phyloP scores from a whole-genome alignment of 768 basidiomycete genomes.

The Suillus americanus region DNA sequence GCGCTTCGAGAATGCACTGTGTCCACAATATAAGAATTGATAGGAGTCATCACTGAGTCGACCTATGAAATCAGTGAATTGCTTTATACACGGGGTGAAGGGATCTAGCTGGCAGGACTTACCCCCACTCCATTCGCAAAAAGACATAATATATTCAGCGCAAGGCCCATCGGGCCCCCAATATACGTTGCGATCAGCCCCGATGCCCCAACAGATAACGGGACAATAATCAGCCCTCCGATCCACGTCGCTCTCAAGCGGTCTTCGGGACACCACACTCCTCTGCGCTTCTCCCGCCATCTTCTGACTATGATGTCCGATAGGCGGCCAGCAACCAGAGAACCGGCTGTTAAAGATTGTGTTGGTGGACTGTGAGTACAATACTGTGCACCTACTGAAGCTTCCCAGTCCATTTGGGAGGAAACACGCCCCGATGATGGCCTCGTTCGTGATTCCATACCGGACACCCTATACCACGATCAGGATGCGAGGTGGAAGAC shows the following conservation, averaged over 20 bases:
- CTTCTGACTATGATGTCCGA: constrained; percentile 50
- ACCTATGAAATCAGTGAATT: constrained; percentile 32
- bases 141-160: constrained; percentile 46
- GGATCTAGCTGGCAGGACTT: constrained; percentile 12
- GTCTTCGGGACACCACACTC: constrained; percentile 63
- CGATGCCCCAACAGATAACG: constrained; percentile 44
- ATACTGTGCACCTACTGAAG: constrained; percentile 41
- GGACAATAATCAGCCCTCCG: constrained; percentile 45
- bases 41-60: constrained; percentile 51
- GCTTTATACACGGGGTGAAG: not conserved
- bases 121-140: constrained; percentile 63
- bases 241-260: constrained; percentile 49
- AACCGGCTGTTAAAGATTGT: constrained; percentile 42
- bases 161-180: constrained; percentile 43
- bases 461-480: constrained; percentile 42
- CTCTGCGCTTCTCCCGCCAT: constrained; percentile 46
- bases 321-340: constrained; percentile 51
- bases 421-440: constrained; percentile 58
- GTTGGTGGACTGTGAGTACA: not conserved
- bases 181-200: constrained; percentile 50
- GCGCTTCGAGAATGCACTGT: constrained; percentile 51
- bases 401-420: constrained; percentile 58
- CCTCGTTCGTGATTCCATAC: constrained; percentile 57
- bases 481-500: not conserved
- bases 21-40: constrained; percentile 55